These are phyloP conservation scores for Candida methanosorbosa DNA, from an alignment of 805 yeast species.

Conservation along the genomic window DNA sequence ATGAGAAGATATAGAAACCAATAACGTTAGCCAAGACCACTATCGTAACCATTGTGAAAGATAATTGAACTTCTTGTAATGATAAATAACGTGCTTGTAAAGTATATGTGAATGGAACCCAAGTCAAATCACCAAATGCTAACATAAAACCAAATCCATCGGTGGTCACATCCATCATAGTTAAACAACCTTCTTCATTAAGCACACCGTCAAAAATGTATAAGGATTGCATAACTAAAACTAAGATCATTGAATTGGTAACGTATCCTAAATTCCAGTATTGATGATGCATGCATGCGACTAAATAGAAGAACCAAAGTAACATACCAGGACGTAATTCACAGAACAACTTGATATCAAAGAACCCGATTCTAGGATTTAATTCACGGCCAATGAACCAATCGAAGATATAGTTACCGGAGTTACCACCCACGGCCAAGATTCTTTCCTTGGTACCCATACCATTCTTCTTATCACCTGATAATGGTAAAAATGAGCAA, in stretches of 20 bases:
- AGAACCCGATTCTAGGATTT: conserved; percentile 78
- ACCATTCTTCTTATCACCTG: conserved; percentile 42
- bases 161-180: conserved; percentile 94
- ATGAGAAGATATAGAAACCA: conserved; percentile 79
- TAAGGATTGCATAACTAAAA: conserved; percentile 62
- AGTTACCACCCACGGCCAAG: conserved; percentile 80
- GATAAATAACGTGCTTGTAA: conserved; percentile 79
- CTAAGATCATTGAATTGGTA: conserved; percentile 63
- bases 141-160: conserved; percentile 98
- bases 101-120: conserved; percentile 89
- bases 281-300: conserved; percentile 77
- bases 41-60: conserved; percentile 36
- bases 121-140: conserved; percentile 85
- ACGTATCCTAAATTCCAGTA: conserved; percentile 51
- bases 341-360: conserved; percentile 87
- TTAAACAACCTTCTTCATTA: conserved; percentile 80
- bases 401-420: conserved; percentile 68
- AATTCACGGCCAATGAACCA: conserved; percentile 97
- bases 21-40: conserved; percentile 26
- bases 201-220: conserved; percentile 88
- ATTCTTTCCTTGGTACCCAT: conserved; percentile 54
- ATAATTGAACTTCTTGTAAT: conserved; percentile 49
- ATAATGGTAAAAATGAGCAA: conserved; percentile 55
- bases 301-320: conserved; percentile 72
- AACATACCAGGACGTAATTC: conserved; percentile 93